Base-by-base conservation (phyloP, 75 land plant species). In the Selaginella tamariscina region DNA sequence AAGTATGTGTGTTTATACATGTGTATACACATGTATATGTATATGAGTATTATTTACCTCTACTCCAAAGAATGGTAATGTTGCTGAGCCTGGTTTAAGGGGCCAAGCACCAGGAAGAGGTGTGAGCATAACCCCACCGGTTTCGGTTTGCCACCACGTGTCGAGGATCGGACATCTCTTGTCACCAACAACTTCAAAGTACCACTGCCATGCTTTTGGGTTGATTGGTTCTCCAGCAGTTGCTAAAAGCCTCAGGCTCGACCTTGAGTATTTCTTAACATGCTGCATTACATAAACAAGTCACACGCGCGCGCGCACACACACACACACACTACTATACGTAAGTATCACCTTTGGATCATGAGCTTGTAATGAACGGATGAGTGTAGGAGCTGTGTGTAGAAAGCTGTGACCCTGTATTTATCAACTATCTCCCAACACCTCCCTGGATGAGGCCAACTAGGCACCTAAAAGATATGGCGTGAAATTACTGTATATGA, bases 141-240 rank as follows among this genome's bases (percentile, higher is more conserved):
- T 59, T n/a, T 59, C 62, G 9, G 62, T 59, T 59, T 59, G 62
- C 62, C 62, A 59, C 62, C 62, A 59, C 21, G 62, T 59, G 21
- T 27, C 62, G 2, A 26, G 21, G 26, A 59, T 59, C 26, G 62
- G 62, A 59, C 62, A 59, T 21, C 62, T 21, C 23, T 23, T 27
- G 21, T 59, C 62, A n/a, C 62, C 62, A 59, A 59, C 62, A 8
- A 59, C 62, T 8, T 59, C 26, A n/a, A 26, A 59, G 62, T 59
- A 59, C 62, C 62, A 59, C 29, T 32, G 30, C 75, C 75, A 73
- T n/a, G 75, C 70, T 56, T 73, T 73, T 24, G 64, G 29, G 29
- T 68, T 68, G 31, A 73, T 73, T 18, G 71, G 64, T 65, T 73
- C 75, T 15, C 75, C 75, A 2, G 64, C 75, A 56, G 73, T 67